Evolutionary conservation across 2,329 filamentous ascomycete species (phyloP).

Genomic region (Fusarium subtropicale): DNA sequence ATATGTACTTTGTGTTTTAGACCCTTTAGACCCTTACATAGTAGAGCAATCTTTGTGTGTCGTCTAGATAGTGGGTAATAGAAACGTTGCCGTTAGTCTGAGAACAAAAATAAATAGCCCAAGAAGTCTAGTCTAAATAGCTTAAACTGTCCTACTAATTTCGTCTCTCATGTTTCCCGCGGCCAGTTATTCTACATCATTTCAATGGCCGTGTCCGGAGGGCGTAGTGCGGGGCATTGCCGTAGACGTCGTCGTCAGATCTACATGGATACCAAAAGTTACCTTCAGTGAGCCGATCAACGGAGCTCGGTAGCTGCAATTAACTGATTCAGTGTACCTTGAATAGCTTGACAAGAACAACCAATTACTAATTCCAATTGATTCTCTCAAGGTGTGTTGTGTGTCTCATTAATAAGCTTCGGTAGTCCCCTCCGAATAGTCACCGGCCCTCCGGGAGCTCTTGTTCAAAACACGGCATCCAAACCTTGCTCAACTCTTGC

Average conservation of each 20-base stretch:
- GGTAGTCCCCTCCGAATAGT: slow-evolving; percentile 30
- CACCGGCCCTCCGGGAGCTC: slow-evolving; percentile 30
- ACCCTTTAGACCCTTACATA: neutral
- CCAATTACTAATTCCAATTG: slow-evolving; percentile 4
- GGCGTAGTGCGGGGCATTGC: slow-evolving; percentile 33
- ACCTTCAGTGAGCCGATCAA: slow-evolving; percentile 44
- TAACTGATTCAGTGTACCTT: slow-evolving; percentile 13
- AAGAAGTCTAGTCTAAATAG: neutral
- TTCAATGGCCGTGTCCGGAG: slow-evolving; percentile 31
- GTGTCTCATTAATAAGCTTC: slow-evolving; percentile 12
- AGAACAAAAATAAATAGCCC: neutral
- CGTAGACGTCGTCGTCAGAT: slow-evolving; percentile 10
- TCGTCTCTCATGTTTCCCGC: neutral
- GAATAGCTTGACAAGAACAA: neutral
- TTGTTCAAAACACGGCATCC: slow-evolving; percentile 19
- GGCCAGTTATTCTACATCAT: neutral
- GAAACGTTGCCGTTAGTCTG: neutral
- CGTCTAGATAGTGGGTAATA: neutral
- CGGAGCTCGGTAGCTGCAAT: slow-evolving; percentile 36
- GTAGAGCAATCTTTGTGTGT: neutral
- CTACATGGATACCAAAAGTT: slow-evolving; percentile 4
- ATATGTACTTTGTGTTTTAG: neutral
- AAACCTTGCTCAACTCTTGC: slow-evolving; percentile 24
- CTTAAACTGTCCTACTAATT: neutral
- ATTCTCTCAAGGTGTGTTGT: slow-evolving; percentile 12